phyloP scores from a whole-genome alignment of 78 protist species.

The Thecamonas trahens region DNA sequence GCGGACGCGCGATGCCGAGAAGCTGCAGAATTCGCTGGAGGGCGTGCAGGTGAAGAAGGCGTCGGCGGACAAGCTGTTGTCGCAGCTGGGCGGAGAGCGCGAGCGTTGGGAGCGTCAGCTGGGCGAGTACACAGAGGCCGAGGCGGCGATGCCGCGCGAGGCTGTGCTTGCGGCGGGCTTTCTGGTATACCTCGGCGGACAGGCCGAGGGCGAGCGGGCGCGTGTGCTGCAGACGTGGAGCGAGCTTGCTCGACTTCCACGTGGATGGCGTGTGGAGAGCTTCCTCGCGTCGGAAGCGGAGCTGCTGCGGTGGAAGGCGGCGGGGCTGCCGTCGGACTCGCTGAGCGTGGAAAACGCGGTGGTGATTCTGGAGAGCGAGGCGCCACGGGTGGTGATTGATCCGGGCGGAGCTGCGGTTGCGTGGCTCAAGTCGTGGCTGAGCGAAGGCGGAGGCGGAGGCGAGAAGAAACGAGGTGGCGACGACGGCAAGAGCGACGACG shows the following conservation, averaged over 20 bases:
- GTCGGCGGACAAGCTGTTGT: constrained; percentile 49
- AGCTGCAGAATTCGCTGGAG: constrained; percentile 21
- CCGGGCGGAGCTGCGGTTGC: background rate
- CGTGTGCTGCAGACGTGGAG: background rate
- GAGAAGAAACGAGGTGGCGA: background rate
- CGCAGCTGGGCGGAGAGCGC: constrained; percentile 65
- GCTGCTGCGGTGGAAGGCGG: constrained; percentile 50
- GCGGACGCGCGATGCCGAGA: constrained; percentile 53
- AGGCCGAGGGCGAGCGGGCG: constrained; percentile 43
- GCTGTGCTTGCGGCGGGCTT: constrained; percentile 47
- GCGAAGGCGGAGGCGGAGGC: too few relatives aligned
- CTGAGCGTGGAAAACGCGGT: constrained; percentile 73
- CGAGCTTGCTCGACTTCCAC: background rate
- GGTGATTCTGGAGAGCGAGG: constrained; percentile 11
- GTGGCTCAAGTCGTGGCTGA: background rate
- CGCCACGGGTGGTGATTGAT: background rate
- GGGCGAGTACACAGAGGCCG: background rate
- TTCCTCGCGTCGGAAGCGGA: constrained; percentile 57
- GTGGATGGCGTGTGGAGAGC: background rate
- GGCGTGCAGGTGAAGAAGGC: constrained; percentile 23
- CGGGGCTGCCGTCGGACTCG: constrained; percentile 75
- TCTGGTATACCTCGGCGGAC: constrained; percentile 42
- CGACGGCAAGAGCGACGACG: background rate
- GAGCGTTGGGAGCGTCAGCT: constrained; percentile 57
- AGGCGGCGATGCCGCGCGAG: constrained; percentile 3